Evolutionary conservation across 345 rosid genomes (phyloP), one percentile per base, ranked within the genome.

Genomic region (Salix purpurea): DNA sequence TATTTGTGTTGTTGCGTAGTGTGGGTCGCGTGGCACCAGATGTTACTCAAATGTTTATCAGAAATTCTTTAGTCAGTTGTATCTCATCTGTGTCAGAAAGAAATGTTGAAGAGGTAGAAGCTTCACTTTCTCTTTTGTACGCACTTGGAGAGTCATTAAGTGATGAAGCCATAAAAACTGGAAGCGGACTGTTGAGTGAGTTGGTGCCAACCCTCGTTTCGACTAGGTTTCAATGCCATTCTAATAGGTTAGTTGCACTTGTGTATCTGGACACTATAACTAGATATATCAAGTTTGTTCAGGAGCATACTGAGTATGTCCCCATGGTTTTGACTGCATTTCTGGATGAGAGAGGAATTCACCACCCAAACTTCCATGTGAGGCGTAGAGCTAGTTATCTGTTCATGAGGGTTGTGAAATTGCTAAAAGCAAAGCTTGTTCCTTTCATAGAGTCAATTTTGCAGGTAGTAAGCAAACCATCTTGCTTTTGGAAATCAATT

Each of bases 281-380:
- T 21, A 87, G 99, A 78, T 96, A 96, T 84, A 65, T 92, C 84
- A 93, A 96, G 86, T 96, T 93, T 72, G 85, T 90, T 76, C 94
- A 89, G 81, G 94, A 91, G 84, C 86, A 91, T 77, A 78, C 88
- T 24, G 91, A 85, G 77, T 87, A 75, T 78, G 83, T 93, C 77
- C 93, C 97, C 65, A 76, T 86, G 80, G 88, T 91, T 79, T 87
- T 96, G 70, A 87, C 89, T 72, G 94, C 93, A 50, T 96, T 96
- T 88, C 92, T 93, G n/a, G 97, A 91, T 77, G 94, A 91, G 77
- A 96, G 99, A 83, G 99, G 98, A 76, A 87, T 93, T 85, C 96
- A 87, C 85, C 99, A 96, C 85, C 89, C 87, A 61, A 96, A 93
- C 71, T 14, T 85, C 71, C 87, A 87, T 74, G 98, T 96, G 74